Conservation (phyloP, 2,329 filamentous ascomycete genomes). For the Penicillium palitans region DNA sequence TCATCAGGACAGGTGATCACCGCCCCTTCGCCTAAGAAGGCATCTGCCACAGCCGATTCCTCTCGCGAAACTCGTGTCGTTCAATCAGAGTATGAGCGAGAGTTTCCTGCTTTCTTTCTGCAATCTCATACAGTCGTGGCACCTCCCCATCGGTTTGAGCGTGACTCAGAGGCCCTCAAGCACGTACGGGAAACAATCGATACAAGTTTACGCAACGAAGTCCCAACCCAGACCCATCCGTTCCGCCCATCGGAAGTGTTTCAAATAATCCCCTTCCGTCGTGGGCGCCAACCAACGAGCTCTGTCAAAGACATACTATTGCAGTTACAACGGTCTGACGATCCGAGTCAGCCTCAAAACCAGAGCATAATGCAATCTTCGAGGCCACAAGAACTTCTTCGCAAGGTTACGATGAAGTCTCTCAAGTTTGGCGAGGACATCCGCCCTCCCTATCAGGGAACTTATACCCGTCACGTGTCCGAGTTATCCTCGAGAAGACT, state of each 20-base stretch:
- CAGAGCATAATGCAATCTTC: slow-evolving; percentile 24
- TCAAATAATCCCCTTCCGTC: slow-evolving; percentile 40
- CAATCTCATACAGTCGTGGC: slow-evolving; percentile 73
- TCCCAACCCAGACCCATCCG: slow-evolving; percentile 10
- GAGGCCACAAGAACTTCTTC: slow-evolving; percentile 45
- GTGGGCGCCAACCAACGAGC: slow-evolving; percentile 34
- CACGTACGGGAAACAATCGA: slow-evolving; percentile 55
- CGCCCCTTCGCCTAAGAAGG: slow-evolving; percentile 33
- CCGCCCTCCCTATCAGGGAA: slow-evolving; percentile 63
- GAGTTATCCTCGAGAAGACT: slow-evolving; percentile 46
- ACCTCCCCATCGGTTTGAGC: slow-evolving; percentile 52
- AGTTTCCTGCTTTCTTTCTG: slow-evolving; percentile 79
- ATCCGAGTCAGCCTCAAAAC: slow-evolving; percentile 33
- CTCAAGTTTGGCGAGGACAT: slow-evolving; percentile 63
- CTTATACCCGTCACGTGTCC: slow-evolving; percentile 55
- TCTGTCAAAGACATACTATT: slow-evolving; percentile 64
- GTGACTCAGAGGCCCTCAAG: slow-evolving; percentile 59
- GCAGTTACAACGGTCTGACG: slow-evolving; percentile 47
- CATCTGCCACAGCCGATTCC: slow-evolving; percentile 8
- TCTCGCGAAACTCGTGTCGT: slow-evolving; percentile 21
- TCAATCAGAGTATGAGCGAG: slow-evolving; percentile 62
- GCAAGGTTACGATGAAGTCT: slow-evolving; percentile 57
- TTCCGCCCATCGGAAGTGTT: slow-evolving; percentile 42
- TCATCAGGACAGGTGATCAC: slow-evolving; percentile 22
- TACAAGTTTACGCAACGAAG: slow-evolving; percentile 35